phyloP scores from a whole-genome alignment of 192 early-diverging fungal genomes.

The Chytriomyces sp. region DNA sequence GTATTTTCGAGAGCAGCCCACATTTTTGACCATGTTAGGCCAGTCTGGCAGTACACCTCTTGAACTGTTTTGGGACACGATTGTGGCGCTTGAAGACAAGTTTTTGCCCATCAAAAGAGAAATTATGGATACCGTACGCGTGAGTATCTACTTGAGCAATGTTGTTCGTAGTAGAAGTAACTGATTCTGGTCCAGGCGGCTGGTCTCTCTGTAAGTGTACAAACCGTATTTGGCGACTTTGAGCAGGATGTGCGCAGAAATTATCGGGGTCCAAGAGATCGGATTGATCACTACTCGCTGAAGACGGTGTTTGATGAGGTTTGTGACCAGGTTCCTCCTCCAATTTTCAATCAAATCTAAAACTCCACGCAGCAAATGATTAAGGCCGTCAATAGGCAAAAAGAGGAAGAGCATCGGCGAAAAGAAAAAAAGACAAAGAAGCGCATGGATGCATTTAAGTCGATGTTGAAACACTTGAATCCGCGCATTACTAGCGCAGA shows the following conservation, averaged over 20 bases:
- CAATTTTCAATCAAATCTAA: background rate
- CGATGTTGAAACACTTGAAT: slow-evolving; percentile 66
- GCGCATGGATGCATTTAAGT: slow-evolving; percentile 78
- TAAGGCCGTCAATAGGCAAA: slow-evolving; percentile 59
- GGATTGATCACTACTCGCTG: slow-evolving; percentile 28
- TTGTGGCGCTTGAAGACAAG: slow-evolving; percentile 79
- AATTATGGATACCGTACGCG: slow-evolving; percentile 66
- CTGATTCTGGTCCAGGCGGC: no score
- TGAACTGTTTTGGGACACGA: slow-evolving; percentile 92
- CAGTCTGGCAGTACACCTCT: slow-evolving; percentile 82
- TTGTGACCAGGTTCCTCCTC: background rate
- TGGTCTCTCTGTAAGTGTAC: background rate
- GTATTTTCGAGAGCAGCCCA: slow-evolving; percentile 65
- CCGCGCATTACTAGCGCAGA: slow-evolving; percentile 61
- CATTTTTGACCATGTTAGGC: slow-evolving; percentile 74
- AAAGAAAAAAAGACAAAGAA: slow-evolving; percentile 69
- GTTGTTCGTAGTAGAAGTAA: background rate
- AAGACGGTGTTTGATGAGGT: slow-evolving; percentile 42
- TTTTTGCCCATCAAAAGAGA: slow-evolving; percentile 68
- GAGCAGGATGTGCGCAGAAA: background rate
- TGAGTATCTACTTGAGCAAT: background rate
- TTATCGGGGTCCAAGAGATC: background rate
- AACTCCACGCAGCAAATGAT: slow-evolving; percentile 47
- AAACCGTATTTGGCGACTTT: slow-evolving; percentile 1
- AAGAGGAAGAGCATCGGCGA: slow-evolving; percentile 70